Conservation (phyloP, 2,329 filamentous ascomycete genomes). For the Pseudogymnoascus sp. region DNA sequence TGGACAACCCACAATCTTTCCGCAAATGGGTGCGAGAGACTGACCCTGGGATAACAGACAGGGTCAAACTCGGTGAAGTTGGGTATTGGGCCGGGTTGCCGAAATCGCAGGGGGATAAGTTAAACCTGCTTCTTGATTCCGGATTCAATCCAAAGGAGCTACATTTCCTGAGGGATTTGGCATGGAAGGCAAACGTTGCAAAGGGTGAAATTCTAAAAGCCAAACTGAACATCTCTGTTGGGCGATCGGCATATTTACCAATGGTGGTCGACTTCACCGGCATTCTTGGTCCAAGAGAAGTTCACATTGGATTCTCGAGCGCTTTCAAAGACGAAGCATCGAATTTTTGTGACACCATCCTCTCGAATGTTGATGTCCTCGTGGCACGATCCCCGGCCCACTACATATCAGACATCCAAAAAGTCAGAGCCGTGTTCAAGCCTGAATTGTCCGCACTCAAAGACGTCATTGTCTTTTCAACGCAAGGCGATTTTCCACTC, state of each 20-base stretch:
- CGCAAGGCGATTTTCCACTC: conserved; percentile 52
- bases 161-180: conserved; percentile 41
- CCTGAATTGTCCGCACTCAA: conserved; percentile 59
- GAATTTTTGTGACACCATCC: conserved; percentile 44
- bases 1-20: conserved; percentile 44
- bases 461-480: conserved; percentile 73
- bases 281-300: conserved; percentile 54
- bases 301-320: conserved; percentile 60
- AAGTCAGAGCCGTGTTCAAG: conserved; percentile 51
- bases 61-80: conserved; percentile 23
- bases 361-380: conserved; percentile 54
- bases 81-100: conserved; percentile 21
- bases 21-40: conserved; percentile 47
- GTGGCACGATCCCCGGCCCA: conserved; percentile 65
- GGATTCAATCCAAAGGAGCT: conserved; percentile 51
- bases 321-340: conserved; percentile 49
- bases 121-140: conserved; percentile 48
- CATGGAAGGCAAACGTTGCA: conserved; percentile 23
- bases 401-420: conserved; percentile 66
- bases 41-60: conserved; percentile 34
- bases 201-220: conserved; percentile 34
- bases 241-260: conserved; percentile 52
- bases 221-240: conserved; percentile 54
- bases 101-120: conserved; percentile 37
- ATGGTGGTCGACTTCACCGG: conserved; percentile 64